Conservation (phyloP, 2,329 filamentous ascomycete genomes). For the Blastomyces emzantsi region DNA sequence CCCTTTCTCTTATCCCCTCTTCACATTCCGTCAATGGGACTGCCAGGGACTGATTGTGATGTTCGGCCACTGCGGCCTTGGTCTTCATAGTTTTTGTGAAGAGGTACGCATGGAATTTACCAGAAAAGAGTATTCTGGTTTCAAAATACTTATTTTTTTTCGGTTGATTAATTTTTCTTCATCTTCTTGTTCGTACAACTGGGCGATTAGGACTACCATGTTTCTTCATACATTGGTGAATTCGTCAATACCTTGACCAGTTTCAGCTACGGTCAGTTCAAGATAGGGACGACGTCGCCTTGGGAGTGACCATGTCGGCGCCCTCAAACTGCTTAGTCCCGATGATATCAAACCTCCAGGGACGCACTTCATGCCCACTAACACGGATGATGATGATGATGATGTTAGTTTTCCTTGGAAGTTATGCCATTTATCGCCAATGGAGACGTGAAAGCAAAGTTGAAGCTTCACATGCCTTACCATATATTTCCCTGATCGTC, state of each 20-base stretch:
- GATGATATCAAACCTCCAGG: too few species aligned
- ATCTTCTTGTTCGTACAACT: slow-evolving; percentile 2
- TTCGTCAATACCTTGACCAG: slow-evolving; percentile 23
- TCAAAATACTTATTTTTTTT: neutral
- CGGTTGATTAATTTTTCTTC: slow-evolving; percentile 1
- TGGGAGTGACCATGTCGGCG: neutral
- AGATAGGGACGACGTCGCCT: neutral
- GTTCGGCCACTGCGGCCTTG: neutral
- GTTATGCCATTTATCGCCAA: slow-evolving; percentile 13
- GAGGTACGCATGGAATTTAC: slow-evolving; percentile 9
- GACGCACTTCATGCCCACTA: neutral
- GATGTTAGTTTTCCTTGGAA: slow-evolving; percentile 11
- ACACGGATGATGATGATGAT: neutral
- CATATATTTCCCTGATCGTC: slow-evolving; percentile 21
- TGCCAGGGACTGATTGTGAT: slow-evolving; percentile 5
- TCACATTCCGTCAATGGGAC: neutral
- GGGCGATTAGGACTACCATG: slow-evolving; percentile 19
- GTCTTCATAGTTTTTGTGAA: slow-evolving; percentile 12
- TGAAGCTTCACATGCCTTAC: slow-evolving; percentile 12
- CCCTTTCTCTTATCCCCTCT: neutral
- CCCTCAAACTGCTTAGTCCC: too few species aligned
- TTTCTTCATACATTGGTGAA: slow-evolving; percentile 20
- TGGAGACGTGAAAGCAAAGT: slow-evolving; percentile 15
- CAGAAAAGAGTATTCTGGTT: neutral
- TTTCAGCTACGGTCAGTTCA: slow-evolving; percentile 17